phyloP scores from a whole-genome alignment of 2,329 filamentous ascomycete genomes.

The Exophiala calicioides region DNA sequence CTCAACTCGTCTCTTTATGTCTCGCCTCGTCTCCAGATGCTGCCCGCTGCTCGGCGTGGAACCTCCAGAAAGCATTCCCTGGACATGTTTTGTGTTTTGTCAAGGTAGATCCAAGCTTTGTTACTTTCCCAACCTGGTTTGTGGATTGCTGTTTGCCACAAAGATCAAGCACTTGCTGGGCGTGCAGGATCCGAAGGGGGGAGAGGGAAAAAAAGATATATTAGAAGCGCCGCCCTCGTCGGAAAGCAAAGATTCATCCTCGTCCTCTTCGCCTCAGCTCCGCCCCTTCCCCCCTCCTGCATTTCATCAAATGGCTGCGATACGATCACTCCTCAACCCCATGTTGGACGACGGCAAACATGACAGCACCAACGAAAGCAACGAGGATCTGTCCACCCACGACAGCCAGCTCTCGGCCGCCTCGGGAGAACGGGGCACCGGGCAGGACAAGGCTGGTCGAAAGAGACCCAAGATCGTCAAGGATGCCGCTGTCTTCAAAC shows the following conservation, averaged over 20 bases:
- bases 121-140: slow-evolving; percentile 6
- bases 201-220: slow-evolving; percentile 9
- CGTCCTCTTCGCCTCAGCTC: too few relatives aligned
- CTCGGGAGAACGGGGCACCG: slow-evolving; percentile 9
- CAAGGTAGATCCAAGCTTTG: slow-evolving; percentile 13
- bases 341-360: slow-evolving; percentile 14
- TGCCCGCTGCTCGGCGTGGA: too few relatives aligned
- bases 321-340: slow-evolving; percentile 30
- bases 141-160: slow-evolving; percentile 18
- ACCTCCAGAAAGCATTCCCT: slow-evolving; percentile 3
- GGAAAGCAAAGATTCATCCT: not conserved
- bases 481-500: slow-evolving; percentile 63
- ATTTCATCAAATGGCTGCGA: slow-evolving; percentile 25
- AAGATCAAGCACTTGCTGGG: slow-evolving; percentile 14
- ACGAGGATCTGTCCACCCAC: slow-evolving; percentile 16
- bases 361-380: slow-evolving; percentile 23
- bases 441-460: slow-evolving; percentile 26
- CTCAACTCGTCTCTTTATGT: not conserved
- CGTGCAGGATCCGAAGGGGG: too few relatives aligned
- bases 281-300: not conserved
- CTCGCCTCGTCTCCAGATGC: slow-evolving; percentile 1
- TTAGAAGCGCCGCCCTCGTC: not conserved
- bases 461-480: slow-evolving; percentile 63
- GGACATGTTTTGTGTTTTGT: slow-evolving; percentile 1
- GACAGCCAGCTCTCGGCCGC: slow-evolving; percentile 13